Percentiles rank a stretch among this genome's conserved stretches.
These are phyloP conservation scores for Cercophora sp. DNA, from an alignment of 495 filamentous ascomycete genomes.

Conservation along the genomic window DNA sequence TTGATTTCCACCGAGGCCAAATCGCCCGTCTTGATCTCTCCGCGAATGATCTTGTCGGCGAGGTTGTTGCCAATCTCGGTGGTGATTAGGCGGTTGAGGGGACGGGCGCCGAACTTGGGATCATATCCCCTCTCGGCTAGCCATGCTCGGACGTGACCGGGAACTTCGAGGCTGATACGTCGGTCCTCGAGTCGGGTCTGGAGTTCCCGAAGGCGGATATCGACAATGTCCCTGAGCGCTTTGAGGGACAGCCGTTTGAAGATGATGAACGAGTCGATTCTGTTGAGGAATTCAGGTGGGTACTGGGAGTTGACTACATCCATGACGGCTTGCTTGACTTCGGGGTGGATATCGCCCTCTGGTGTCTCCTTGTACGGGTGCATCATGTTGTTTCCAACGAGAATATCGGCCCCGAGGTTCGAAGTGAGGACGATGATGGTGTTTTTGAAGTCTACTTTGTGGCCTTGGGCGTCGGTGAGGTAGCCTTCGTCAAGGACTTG, in stretches of 20 bases:
- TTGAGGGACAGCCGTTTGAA: slow-evolving; percentile 77
- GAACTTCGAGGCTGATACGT: slow-evolving; percentile 70
- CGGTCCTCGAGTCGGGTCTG: slow-evolving; percentile 80
- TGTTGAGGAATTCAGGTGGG: slow-evolving; percentile 92
- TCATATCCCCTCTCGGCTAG: slow-evolving; percentile 86
- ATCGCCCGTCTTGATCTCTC: slow-evolving; percentile 72
- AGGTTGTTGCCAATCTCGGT: slow-evolving; percentile 84
- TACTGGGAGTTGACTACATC: slow-evolving; percentile 77
- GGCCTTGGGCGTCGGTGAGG: slow-evolving; percentile 90
- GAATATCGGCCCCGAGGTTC: slow-evolving; percentile 78
- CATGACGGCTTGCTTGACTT: slow-evolving; percentile 75
- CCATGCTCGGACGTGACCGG: slow-evolving; percentile 73
- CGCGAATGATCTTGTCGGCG: slow-evolving; percentile 87
- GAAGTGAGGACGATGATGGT: slow-evolving; percentile 95
- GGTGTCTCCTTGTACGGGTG: slow-evolving; percentile 56
- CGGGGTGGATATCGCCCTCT: slow-evolving; percentile 61
- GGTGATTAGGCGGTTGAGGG: slow-evolving; percentile 83
- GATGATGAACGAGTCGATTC: slow-evolving; percentile 94
- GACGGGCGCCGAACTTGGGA: slow-evolving; percentile 86
- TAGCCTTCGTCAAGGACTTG: slow-evolving; percentile 97
- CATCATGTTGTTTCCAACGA: slow-evolving; percentile 55
- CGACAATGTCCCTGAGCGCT: slow-evolving; percentile 86
- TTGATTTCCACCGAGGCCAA: slow-evolving; percentile 63
- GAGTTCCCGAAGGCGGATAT: slow-evolving; percentile 83
- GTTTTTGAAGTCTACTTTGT: slow-evolving; percentile 93